Percentiles rank a stretch among this genome's conserved stretches.
Conservation (phyloP, 371 early-diverging fungal genomes). For the Saksenaea oblongispora region DNA sequence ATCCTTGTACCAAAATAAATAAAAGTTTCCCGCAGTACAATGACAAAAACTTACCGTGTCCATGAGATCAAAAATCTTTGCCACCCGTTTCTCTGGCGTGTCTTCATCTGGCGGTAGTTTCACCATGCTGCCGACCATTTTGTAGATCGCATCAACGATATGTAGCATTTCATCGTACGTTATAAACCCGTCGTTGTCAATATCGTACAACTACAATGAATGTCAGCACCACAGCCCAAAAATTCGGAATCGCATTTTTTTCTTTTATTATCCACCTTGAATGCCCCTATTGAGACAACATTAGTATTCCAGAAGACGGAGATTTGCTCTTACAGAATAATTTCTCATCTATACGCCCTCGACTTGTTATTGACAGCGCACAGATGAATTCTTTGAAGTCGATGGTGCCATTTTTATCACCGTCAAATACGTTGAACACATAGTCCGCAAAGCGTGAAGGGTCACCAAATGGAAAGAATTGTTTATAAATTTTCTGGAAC, state of each 20-base stretch:
- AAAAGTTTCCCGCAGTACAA: neutral
- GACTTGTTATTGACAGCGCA: slow-evolving; percentile 81
- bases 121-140: slow-evolving; percentile 89
- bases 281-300: slow-evolving; percentile 28
- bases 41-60: slow-evolving; percentile 58
- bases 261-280: slow-evolving; percentile 21
- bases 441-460: slow-evolving; percentile 85
- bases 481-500: slow-evolving; percentile 91
- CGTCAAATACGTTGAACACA: slow-evolving; percentile 87
- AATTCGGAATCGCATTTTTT: neutral
- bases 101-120: slow-evolving; percentile 85
- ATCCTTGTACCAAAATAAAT: slow-evolving; percentile 43
- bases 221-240: neutral
- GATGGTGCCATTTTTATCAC: slow-evolving; percentile 82
- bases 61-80: slow-evolving; percentile 88
- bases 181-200: slow-evolving; percentile 86
- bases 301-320: neutral
- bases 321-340: slow-evolving; percentile 61
- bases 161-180: slow-evolving; percentile 84
- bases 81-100: slow-evolving; percentile 87
- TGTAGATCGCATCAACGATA: slow-evolving; percentile 90
- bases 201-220: slow-evolving; percentile 78
- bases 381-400: slow-evolving; percentile 92
- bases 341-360: slow-evolving; percentile 85
- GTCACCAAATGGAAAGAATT: slow-evolving; percentile 96